Evolutionary conservation across 164 flowering plant genomes (phyloP), one percentile per base, ranked within the genome.

Genomic region (Vitis cinerea): DNA sequence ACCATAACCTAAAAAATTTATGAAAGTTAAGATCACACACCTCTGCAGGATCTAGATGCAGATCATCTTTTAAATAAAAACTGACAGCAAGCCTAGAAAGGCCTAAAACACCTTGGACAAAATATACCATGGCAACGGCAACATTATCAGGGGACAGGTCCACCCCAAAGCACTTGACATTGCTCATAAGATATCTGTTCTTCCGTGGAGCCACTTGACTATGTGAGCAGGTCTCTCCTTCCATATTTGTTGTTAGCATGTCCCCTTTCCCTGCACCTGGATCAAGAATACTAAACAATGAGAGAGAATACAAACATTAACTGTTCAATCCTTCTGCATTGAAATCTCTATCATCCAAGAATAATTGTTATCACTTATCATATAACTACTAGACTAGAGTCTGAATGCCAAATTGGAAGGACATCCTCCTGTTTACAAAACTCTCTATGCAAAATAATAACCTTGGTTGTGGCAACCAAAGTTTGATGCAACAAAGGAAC

Each of bases 41-140:
- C 97, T 96, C 99, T 37, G 99, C 97, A 54, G 99, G 99, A 78
- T 96, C 97, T 59, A 96, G 86, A 84, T 93, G 98, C 71, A 96
- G 81, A 71, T 96, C 98, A 76, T 96, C 99, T 80, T 96, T 96
- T 66, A 96, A 78, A 72, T 93, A 96, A 78, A 96, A 96, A 80
- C 87, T 91, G 59, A 96, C 99, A 54, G 97, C 99, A 74, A 96
- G 97, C 80, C 98, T 88, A n/a, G 99, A 73, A 59, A 96, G 95
- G 63, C 98, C 97, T 72, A 96, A 79, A 79, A 96, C 99, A 68
- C 99, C 99, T 84, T 96, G 99, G 44, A 96, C 99, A 85, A 96
- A 96, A 77, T 96, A 96, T 50, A 96, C 99, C 99, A 93, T 96
- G 2, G 99, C 93, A 74, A 96, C 92, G 2, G 99, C 99, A 74